These are phyloP conservation scores for Exophiala alcalophila DNA, from an alignment of 2,329 filamentous ascomycete species.

Conservation along the genomic window DNA sequence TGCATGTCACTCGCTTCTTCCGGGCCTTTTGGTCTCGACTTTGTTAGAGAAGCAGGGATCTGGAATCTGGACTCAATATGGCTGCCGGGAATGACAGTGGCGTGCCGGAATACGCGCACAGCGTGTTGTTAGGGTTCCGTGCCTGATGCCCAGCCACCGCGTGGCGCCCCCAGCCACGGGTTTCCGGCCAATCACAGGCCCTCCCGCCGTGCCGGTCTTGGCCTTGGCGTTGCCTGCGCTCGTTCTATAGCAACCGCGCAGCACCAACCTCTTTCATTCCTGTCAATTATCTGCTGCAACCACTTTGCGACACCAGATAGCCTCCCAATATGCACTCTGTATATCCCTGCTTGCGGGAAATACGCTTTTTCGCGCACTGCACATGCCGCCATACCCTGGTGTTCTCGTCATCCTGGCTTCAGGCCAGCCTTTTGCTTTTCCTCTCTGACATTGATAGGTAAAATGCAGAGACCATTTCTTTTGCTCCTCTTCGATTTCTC, in stretches of 20 bases:
- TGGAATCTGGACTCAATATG: neutral
- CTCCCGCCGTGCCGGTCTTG: neutral
- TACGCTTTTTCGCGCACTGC: no score
- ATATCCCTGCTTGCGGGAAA: no score
- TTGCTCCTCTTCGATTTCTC: slow-evolving; percentile 3
- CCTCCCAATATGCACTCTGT: no score
- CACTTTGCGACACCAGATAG: slow-evolving; percentile 6
- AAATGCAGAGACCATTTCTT: slow-evolving; percentile 15
- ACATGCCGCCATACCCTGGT: slow-evolving; percentile 20
- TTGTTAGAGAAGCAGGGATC: no score
- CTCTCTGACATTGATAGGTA: slow-evolving; percentile 21
- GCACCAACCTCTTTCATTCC: slow-evolving; percentile 16
- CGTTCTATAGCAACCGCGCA: neutral
- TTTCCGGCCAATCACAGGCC: slow-evolving; percentile 16
- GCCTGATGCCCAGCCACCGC: slow-evolving; percentile 16
- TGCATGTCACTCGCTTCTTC: no score
- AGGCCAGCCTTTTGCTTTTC: slow-evolving; percentile 23
- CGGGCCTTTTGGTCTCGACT: no score
- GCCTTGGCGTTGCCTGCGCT: slow-evolving; percentile 9
- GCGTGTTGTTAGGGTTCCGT: no score
- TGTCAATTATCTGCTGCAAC: no score
- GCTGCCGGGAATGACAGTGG: neutral
- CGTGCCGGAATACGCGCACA: no score
- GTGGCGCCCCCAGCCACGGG: slow-evolving; percentile 21
- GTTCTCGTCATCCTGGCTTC: no score